Conservation (phyloP, 257 asterid species). For the Mentha longifolia region DNA sequence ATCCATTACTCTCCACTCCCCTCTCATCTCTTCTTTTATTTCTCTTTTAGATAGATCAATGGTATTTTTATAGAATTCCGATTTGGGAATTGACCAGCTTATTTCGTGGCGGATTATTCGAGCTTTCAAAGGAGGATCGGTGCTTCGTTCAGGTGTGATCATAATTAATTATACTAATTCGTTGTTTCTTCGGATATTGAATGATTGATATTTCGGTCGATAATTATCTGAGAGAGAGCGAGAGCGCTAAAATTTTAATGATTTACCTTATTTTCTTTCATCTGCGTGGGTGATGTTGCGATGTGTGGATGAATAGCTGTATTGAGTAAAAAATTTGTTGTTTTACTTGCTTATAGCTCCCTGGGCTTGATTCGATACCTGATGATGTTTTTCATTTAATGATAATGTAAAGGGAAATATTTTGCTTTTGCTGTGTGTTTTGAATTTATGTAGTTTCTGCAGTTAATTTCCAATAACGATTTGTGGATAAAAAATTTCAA, state of each 20-base stretch:
- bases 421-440: not conserved
- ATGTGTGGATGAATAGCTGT: constrained; percentile 4
- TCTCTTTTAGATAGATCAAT: constrained; percentile 13
- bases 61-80: not conserved
- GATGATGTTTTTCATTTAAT: not conserved
- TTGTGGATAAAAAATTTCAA: not conserved
- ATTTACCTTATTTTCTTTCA: not conserved
- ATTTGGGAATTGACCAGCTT: constrained; percentile 10
- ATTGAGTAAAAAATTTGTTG: not conserved
- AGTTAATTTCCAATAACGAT: not conserved
- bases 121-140: constrained; percentile 16
- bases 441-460: not conserved
- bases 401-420: not conserved
- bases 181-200: not conserved
- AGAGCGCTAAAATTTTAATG: too few relatives aligned
- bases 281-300: not conserved
- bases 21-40: constrained; percentile 10
- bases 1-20: constrained; percentile 22
- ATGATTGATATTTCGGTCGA: not conserved
- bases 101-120: constrained; percentile 20
- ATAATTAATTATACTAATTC: not conserved
- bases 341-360: not conserved
- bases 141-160: too few relatives aligned
- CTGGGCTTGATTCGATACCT: not conserved
- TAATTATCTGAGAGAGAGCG: not conserved